Percentiles rank a stretch among this genome's conserved stretches.
These are phyloP conservation scores for Fusarium praegraminearum DNA, from an alignment of 2,329 filamentous ascomycete species.

Conservation along the genomic window DNA sequence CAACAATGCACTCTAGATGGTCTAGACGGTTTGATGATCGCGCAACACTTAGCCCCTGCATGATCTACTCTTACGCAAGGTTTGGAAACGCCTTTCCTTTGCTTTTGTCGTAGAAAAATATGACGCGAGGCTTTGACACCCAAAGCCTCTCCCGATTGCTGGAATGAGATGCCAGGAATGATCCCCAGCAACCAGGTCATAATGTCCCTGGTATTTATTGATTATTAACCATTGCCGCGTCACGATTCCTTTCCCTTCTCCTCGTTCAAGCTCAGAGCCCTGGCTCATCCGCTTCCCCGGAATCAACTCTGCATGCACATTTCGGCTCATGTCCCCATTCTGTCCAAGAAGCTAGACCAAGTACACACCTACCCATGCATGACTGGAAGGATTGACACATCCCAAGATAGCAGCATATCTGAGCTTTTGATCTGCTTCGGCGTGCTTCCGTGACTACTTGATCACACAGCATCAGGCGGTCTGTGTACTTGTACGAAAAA, in stretches of 20 bases:
- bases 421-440: constrained; percentile 12
- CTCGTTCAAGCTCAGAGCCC: not conserved
- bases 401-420: constrained; percentile 13
- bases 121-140: constrained; percentile 1
- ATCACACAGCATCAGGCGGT: not conserved
- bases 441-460: constrained; percentile 13
- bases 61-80: not conserved
- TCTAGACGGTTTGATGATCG: not conserved
- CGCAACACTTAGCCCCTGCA: not conserved
- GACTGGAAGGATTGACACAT: constrained; percentile 37
- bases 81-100: constrained; percentile 1
- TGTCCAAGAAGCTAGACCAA: not conserved
- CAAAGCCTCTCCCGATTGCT: not conserved
- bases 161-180: not conserved
- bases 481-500: not conserved
- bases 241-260: constrained; percentile 3
- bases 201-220: not conserved
- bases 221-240: constrained; percentile 2
- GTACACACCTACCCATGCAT: constrained; percentile 3
- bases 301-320: constrained; percentile 2
- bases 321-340: constrained; percentile 8
- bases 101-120: not conserved
- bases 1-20: not conserved
- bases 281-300: constrained; percentile 34
- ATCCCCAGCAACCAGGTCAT: constrained; percentile 9